Evolutionary conservation across 805 yeast genomes (phyloP).

Genomic region (Maudiozyma barnettii): DNA sequence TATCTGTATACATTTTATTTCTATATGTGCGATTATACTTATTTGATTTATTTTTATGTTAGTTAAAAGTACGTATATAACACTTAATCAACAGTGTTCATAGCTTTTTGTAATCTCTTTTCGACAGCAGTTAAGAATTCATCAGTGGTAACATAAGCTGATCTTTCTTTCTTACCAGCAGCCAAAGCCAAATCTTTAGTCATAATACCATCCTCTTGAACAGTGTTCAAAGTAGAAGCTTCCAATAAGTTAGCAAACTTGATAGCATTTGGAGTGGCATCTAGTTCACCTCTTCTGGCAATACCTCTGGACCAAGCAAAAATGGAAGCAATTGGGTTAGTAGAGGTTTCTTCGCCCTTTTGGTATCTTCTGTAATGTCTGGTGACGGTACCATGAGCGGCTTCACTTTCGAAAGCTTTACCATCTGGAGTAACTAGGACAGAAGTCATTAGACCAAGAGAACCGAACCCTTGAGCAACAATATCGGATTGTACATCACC

Average conservation of each 20-base stretch:
- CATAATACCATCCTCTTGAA: constrained; percentile 65
- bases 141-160: constrained; percentile 59
- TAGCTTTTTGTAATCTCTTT: constrained; percentile 36
- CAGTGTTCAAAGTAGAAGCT: constrained; percentile 61
- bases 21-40: background rate
- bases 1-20: background rate
- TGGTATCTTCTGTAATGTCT: constrained; percentile 79
- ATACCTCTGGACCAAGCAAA: constrained; percentile 85
- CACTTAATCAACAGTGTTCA: constrained; percentile 20
- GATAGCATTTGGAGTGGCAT: constrained; percentile 60
- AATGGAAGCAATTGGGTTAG: constrained; percentile 77
- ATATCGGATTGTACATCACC: constrained; percentile 83
- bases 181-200: constrained; percentile 76
- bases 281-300: constrained; percentile 72
- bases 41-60: background rate
- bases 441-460: constrained; percentile 77
- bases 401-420: constrained; percentile 75
- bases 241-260: constrained; percentile 58
- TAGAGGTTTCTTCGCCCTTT: constrained; percentile 73
- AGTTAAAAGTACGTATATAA: background rate
- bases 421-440: constrained; percentile 79
- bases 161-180: constrained; percentile 51
- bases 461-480: constrained; percentile 82
- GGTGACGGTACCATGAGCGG: constrained; percentile 83
- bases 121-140: constrained; percentile 76